Evolutionary conservation across 2,329 filamentous ascomycete species (phyloP).

Genomic region (Byssochlamys sp.): DNA sequence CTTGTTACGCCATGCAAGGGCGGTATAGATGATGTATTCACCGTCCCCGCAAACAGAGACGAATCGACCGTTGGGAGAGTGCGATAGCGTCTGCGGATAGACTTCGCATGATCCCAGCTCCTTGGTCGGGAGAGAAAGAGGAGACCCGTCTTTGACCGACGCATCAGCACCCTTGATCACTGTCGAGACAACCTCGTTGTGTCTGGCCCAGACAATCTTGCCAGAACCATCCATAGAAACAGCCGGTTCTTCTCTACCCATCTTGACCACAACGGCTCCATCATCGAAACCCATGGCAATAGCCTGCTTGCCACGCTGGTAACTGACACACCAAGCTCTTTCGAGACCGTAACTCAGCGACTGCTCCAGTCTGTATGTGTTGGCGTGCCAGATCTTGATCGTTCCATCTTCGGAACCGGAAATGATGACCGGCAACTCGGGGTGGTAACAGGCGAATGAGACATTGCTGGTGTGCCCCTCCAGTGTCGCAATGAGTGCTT

Average conservation of each 20-base stretch:
- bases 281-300: slow-evolving; percentile 95
- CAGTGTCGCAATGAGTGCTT: slow-evolving; percentile 88
- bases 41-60: slow-evolving; percentile 88
- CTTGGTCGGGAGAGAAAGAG: slow-evolving; percentile 78
- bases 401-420: slow-evolving; percentile 96
- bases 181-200: slow-evolving; percentile 88
- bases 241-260: slow-evolving; percentile 91
- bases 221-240: slow-evolving; percentile 95
- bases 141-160: slow-evolving; percentile 75
- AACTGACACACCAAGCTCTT: slow-evolving; percentile 93
- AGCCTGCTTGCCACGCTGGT: slow-evolving; percentile 87
- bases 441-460: slow-evolving; percentile 95
- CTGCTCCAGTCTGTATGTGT: slow-evolving; percentile 92
- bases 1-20: slow-evolving; percentile 92
- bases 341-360: slow-evolving; percentile 92
- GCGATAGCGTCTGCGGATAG: slow-evolving; percentile 85
- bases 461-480: slow-evolving; percentile 98
- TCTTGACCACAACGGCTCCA: slow-evolving; percentile 93
- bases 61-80: slow-evolving; percentile 91
- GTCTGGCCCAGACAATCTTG: slow-evolving; percentile 90
- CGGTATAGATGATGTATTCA: slow-evolving; percentile 98
- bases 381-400: slow-evolving; percentile 96
- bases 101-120: slow-evolving; percentile 93
- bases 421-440: slow-evolving; percentile 90
- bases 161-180: slow-evolving; percentile 89